phyloP scores from a whole-genome alignment of 352 stramenopile species.

The Globisporangium solare region DNA sequence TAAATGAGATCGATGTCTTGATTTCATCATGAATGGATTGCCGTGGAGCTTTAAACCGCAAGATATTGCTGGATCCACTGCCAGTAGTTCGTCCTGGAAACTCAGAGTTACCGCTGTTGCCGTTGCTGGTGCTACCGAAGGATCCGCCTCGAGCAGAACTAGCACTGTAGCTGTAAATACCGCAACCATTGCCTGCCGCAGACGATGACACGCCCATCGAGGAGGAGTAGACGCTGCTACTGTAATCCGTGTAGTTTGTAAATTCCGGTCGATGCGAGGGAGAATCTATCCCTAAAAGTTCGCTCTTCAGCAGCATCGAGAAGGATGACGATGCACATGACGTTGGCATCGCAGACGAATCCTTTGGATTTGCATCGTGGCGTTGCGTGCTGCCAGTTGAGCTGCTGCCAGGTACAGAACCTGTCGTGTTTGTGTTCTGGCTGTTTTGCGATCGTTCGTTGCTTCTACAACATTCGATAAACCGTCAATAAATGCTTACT shows the following conservation, averaged over 20 bases:
- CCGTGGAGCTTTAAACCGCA: slow-evolving; percentile 66
- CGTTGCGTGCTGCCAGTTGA: not conserved
- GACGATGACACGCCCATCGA: slow-evolving; percentile 11
- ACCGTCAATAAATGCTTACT: not conserved
- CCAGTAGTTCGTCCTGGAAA: slow-evolving; percentile 24
- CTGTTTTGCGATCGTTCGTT: slow-evolving; percentile 14
- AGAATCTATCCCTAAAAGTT: slow-evolving; percentile 63
- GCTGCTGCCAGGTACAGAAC: slow-evolving; percentile 12
- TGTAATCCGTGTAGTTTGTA: slow-evolving; percentile 20
- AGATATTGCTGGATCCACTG: slow-evolving; percentile 54
- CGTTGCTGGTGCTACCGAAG: slow-evolving; percentile 25
- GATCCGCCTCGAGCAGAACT: slow-evolving; percentile 6
- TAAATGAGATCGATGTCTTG: slow-evolving; percentile 48
- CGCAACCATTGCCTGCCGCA: slow-evolving; percentile 10
- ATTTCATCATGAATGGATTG: slow-evolving; percentile 55
- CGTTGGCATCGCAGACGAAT: slow-evolving; percentile 4
- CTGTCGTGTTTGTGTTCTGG: slow-evolving; percentile 9
- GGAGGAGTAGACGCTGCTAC: slow-evolving; percentile 18
- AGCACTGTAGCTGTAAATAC: slow-evolving; percentile 22
- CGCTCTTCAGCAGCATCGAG: slow-evolving; percentile 76
- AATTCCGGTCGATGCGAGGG: slow-evolving; percentile 21
- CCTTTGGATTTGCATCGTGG: slow-evolving; percentile 6
- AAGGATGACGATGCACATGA: slow-evolving; percentile 34
- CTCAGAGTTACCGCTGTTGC: slow-evolving; percentile 15
- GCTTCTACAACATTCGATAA: slow-evolving; percentile 1